Percentiles rank a stretch among this genome's conserved stretches.
Conservation (phyloP, 2,329 filamentous ascomycete species). For the Ascochyta clinopodiicola region DNA sequence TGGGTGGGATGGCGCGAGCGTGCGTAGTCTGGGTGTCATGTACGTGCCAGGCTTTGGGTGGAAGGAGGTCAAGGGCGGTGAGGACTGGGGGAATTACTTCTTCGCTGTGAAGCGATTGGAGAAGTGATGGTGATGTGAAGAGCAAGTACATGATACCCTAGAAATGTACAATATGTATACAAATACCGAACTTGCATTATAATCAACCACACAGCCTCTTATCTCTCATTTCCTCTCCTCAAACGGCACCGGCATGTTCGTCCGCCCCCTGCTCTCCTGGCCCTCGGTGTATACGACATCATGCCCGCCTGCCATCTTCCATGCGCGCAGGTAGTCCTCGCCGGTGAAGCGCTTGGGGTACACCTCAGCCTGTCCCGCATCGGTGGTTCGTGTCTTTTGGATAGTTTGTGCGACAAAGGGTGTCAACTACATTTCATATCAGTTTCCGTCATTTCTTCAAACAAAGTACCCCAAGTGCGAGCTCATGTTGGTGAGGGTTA, state of each 20-base stretch:
- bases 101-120: constrained; percentile 72
- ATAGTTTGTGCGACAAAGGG: constrained; percentile 76
- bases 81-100: constrained; percentile 94
- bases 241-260: constrained; percentile 35
- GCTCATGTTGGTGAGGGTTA: too few relatives aligned
- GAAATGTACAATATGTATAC: constrained; percentile 28
- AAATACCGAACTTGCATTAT: not conserved
- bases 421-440: constrained; percentile 64
- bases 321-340: constrained; percentile 42
- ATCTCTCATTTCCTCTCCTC: constrained; percentile 27
- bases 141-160: constrained; percentile 33
- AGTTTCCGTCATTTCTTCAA: not conserved
- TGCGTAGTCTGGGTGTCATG: constrained; percentile 76
- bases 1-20: constrained; percentile 57
- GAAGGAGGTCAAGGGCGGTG: constrained; percentile 80
- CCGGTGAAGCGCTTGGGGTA: constrained; percentile 39
- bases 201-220: not conserved
- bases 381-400: constrained; percentile 42
- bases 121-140: not conserved
- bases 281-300: constrained; percentile 29
- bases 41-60: constrained; percentile 92
- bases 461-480: not conserved
- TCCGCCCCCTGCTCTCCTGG: not conserved
- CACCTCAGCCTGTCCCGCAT: constrained; percentile 18
- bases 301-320: constrained; percentile 43